Evolutionary conservation across 305 asterid species (phyloP), one percentile per base, ranked within the genome.

Genomic region (Fraxinus xanthoxyloides): DNA sequence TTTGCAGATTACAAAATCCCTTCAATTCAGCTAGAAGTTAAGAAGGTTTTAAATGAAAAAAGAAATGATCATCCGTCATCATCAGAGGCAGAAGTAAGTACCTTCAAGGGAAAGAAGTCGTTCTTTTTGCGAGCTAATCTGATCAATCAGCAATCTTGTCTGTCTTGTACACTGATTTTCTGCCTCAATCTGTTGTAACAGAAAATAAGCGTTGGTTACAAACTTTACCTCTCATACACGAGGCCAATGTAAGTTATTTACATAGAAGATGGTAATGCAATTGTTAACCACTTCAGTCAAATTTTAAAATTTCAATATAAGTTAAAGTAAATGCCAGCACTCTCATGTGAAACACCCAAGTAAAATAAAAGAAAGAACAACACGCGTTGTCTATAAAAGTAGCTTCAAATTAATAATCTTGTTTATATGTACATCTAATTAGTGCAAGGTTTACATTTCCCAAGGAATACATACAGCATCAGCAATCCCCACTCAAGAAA

Each of bases 111-210:
- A 83, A 28, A 84, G 73, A 85, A 95, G 89, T 43, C 86, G 89
- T 79, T 94, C 98, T 84, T 90, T 97, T 80, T 95, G 99, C 80
- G 32, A 72, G 86, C 99, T 95, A 84, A 95, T 95, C 89, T 91
- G 97, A 88, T 94, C 97, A 73, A 94, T 95, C 34, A 95, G 87
- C 82, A 85, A 86, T 43, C 93, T 87, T n/a, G 97, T 92, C 86
- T 93, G 98, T 84, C 97, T 91, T 19, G 92, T 87, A 84, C 99
- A 95, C 81, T 89, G 98, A 87, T 69, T 89, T 89, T 95, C 99
- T 81, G 95, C 97, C 72, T 94, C 99, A 23, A 95, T 89, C 99
- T 95, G 91, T 84, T 28, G 85, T 77, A 40, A 85, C 26, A 77
- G n/a, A 72, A 31, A 59, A 36, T 46, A 15, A 9, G 28, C 26